Evolutionary conservation across 2,329 filamentous ascomycete genomes (phyloP).

Genomic region (Diaporthe aspalathi): DNA sequence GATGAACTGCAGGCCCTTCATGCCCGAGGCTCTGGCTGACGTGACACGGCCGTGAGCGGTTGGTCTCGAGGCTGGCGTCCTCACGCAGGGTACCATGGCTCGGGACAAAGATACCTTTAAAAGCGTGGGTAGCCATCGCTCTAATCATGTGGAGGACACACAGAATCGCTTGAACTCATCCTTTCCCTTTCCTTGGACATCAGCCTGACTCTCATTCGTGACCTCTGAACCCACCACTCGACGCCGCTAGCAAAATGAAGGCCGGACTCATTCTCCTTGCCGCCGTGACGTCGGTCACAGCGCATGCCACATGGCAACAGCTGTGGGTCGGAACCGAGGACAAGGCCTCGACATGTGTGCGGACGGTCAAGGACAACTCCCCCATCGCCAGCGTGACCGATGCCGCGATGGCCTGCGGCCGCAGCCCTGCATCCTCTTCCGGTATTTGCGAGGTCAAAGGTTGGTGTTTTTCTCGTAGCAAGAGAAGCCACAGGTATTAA

Average conservation of each 20-base stretch:
- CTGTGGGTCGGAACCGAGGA: slow-evolving; percentile 33
- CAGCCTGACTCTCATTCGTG: too few species aligned
- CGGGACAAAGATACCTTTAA: neutral
- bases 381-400: slow-evolving; percentile 57
- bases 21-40: neutral
- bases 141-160: too few species aligned
- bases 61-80: neutral
- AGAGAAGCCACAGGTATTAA: too few species aligned
- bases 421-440: slow-evolving; percentile 48
- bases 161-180: neutral
- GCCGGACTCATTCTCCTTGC: slow-evolving; percentile 22
- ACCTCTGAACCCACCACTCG: neutral
- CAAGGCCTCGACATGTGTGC: slow-evolving; percentile 27
- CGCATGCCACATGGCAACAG: slow-evolving; percentile 32
- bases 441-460: slow-evolving; percentile 44
- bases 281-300: slow-evolving; percentile 28
- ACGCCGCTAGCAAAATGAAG: slow-evolving; percentile 2
- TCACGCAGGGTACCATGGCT: neutral
- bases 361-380: slow-evolving; percentile 51
- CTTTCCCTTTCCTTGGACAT: neutral
- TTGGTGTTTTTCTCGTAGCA: neutral
- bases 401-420: slow-evolving; percentile 54
- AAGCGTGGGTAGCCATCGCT: neutral
- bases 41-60: neutral
- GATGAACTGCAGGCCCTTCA: slow-evolving; percentile 14